Base-by-base conservation (phyloP, 805 yeast species). In the Kodamaea neixiangensis region DNA sequence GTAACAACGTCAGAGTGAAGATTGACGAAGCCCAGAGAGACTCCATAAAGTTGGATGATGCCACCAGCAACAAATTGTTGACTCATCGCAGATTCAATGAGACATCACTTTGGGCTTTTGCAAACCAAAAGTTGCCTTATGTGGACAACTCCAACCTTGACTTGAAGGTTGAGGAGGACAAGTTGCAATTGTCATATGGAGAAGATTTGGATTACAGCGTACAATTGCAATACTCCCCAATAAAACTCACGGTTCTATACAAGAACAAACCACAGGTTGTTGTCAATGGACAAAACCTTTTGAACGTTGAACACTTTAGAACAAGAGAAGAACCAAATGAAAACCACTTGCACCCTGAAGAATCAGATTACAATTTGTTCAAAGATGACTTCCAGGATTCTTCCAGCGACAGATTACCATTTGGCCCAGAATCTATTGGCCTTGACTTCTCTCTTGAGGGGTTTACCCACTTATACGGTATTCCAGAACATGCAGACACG, bases 401-500 rank as follows among this genome's bases (percentile, higher is more conserved):
- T 1, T 75, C 65, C 33, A 66, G 60, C 2, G 99, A 94, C 64
- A 69, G 75, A 2, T 56, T 87, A 10, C 89, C 91, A 6, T 69
- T 87, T 37, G 96, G 96, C 0, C 98, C 99, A 0, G 98, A 94
- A 66, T 82, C 97, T 0, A 76, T 94, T 20, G 97, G 86, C 0
- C 56, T 88, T 22, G 99, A 94, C 65, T 78, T 90, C 52, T 69
- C 81, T 0, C 85, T 94, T 56, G 62, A 68, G 2, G 84, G 82
- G 0, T 85, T 76, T 57, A 64, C 73, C 4, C 77, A 86, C 60
- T 87, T 89, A 1, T 94, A 81, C 65, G 99, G 99, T n/a, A 87
- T 94, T 41, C 98, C 99, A 0, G 99, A 94, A 67, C 99, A 94
- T 62, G 93, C 98, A 0, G 96, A 89, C 58, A 73, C 86, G 0